Evolutionary conservation across 129 eudicot species (phyloP).

Genomic region (Flaveria bidentis): DNA sequence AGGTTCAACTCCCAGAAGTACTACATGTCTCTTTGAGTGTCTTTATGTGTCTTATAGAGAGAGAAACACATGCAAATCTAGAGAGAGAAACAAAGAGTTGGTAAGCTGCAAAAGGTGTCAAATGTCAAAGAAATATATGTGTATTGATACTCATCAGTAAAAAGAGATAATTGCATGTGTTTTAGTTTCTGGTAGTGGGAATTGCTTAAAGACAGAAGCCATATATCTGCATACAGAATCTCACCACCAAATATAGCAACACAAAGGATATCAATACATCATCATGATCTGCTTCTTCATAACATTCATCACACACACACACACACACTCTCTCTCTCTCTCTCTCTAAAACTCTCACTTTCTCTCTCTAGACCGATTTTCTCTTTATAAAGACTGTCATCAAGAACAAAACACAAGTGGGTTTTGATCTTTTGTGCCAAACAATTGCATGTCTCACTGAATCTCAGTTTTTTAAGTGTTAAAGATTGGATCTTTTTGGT

Average conservation of each 20-base stretch:
- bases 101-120: constrained; percentile 21
- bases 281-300: constrained; percentile 31
- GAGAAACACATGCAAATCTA: constrained; percentile 7
- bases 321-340: not conserved
- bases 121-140: constrained; percentile 21
- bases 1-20: constrained; percentile 35
- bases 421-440: constrained; percentile 31
- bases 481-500: constrained; percentile 25
- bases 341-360: not conserved
- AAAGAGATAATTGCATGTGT: constrained; percentile 35
- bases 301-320: not conserved
- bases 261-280: constrained; percentile 45
- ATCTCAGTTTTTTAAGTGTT: constrained; percentile 8
- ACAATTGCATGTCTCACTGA: constrained; percentile 26
- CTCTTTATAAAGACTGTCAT: constrained; percentile 18
- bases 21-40: constrained; percentile 29
- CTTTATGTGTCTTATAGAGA: constrained; percentile 25
- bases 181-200: constrained; percentile 48
- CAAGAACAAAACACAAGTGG: constrained; percentile 33
- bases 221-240: constrained; percentile 49
- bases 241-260: constrained; percentile 62
- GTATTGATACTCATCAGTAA: not conserved
- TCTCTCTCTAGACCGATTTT: constrained; percentile 21
- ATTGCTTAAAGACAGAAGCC: constrained; percentile 49
- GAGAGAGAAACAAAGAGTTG: constrained; percentile 23